Evolutionary conservation across 2,329 filamentous ascomycete genomes (phyloP).

Genomic region (Fusarium sp.): DNA sequence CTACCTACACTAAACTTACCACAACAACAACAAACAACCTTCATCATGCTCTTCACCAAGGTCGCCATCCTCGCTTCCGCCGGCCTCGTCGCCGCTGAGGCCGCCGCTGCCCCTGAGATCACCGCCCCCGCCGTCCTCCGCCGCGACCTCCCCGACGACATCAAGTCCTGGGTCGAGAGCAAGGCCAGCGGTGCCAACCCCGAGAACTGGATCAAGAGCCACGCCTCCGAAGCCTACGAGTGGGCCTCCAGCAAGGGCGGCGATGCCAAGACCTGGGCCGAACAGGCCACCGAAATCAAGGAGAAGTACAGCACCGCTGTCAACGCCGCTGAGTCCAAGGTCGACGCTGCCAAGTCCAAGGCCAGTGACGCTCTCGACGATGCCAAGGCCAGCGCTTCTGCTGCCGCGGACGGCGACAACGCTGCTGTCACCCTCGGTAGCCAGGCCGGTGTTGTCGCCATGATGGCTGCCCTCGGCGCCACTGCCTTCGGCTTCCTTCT

Average conservation of each 20-base stretch:
- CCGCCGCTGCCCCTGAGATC: constrained; percentile 24
- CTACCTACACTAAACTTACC: background rate
- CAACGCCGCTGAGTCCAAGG: constrained; percentile 30
- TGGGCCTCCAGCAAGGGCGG: constrained; percentile 25
- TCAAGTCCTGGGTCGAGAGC: constrained; percentile 32
- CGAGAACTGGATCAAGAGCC: constrained; percentile 27
- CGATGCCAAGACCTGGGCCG: constrained; percentile 22
- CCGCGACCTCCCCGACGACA: constrained; percentile 41
- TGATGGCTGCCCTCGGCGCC: constrained; percentile 43
- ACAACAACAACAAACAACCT: constrained; percentile 10
- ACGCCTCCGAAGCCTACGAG: constrained; percentile 20
- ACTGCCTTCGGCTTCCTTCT: constrained; percentile 46
- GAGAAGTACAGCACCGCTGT: constrained; percentile 22
- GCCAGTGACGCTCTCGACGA: constrained; percentile 26
- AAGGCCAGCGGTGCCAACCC: constrained; percentile 21
- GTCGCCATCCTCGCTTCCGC: constrained; percentile 41
- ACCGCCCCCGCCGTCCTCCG: constrained; percentile 28
- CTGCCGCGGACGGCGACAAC: constrained; percentile 26
- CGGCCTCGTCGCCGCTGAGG: constrained; percentile 39
- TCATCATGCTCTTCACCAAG: constrained; percentile 46
- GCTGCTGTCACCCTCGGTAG: constrained; percentile 30
- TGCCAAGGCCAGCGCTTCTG: constrained; percentile 27
- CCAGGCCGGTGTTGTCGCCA: constrained; percentile 37
- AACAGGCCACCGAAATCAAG: constrained; percentile 14
- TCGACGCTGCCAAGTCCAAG: constrained; percentile 20